Evolutionary conservation across 352 stramenopile species (phyloP).

Genomic region (Phytophthora brassicae): DNA sequence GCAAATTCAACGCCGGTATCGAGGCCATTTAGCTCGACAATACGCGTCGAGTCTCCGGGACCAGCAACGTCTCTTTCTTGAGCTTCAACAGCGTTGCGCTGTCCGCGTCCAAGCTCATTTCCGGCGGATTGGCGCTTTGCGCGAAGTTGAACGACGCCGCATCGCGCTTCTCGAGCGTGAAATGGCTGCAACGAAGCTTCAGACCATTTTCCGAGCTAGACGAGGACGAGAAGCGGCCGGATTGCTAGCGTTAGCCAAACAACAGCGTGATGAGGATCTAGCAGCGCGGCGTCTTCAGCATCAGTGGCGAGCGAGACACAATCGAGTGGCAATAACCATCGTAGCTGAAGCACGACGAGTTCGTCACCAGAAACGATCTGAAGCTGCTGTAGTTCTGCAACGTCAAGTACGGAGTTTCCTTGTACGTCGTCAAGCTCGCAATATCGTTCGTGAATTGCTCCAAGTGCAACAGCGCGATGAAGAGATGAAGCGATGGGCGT

Average conservation of each 20-base stretch:
- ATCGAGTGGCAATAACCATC: conserved; percentile 48
- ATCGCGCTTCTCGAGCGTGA: conserved; percentile 36
- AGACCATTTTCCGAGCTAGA: conserved; percentile 56
- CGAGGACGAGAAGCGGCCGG: conserved; percentile 43
- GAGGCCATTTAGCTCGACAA: conserved; percentile 49
- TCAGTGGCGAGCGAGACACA: conserved; percentile 49
- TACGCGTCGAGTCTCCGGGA: conserved; percentile 37
- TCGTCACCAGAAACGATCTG: conserved; percentile 28
- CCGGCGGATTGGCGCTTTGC: conserved; percentile 43
- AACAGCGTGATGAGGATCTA: conserved; percentile 38
- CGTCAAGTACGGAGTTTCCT: conserved; percentile 42
- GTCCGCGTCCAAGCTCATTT: conserved; percentile 55
- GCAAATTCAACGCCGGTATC: conserved; percentile 62
- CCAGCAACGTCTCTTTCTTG: conserved; percentile 35
- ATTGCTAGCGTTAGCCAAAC: conserved; percentile 43
- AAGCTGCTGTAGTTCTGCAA: conserved; percentile 52
- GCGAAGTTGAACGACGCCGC: conserved; percentile 29
- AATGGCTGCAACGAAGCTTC: conserved; percentile 55
- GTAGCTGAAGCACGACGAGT: conserved; percentile 39
- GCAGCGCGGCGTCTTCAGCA: conserved; percentile 50
- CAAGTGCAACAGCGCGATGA: conserved; percentile 39
- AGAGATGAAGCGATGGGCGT: conserved; percentile 72
- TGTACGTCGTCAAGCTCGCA: conserved; percentile 44
- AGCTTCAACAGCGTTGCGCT: conserved; percentile 37
- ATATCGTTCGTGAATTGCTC: conserved; percentile 51